Base-by-base conservation (phyloP, 495 filamentous ascomycete species). In the Penicillium bovifimosum region DNA sequence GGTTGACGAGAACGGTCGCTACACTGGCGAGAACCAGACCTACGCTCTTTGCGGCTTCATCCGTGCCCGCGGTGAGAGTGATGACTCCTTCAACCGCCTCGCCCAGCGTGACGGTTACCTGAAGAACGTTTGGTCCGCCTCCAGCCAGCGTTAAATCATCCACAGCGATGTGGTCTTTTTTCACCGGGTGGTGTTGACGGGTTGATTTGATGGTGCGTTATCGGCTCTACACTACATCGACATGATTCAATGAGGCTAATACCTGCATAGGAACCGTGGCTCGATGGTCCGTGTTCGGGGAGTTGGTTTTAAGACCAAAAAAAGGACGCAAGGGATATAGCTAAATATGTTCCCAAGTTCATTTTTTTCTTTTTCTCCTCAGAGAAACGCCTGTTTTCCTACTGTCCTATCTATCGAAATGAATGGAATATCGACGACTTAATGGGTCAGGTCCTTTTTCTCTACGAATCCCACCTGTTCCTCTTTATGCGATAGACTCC, bases 21-120 rank as follows among this genome's bases (percentile, higher is more conserved):
- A 96, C 81, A 93, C 90, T 57, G 90, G 90, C 67, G 93, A 97
- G 80, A 96, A 90, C 84, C 86, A 96, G 75, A 86, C 89, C 65
- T 96, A 95, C 70, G 95, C 93, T 58, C 85, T 99, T 45, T 96
- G 90, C 77, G 93, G 93, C 48, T 99, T 99, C 80, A 90, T 99
- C 60, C 82, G 93, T 63, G 87, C 91, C 56, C 96, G 96, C 85
- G 93, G 93, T 60, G 93, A 99, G 87, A 84, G 84, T 69, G 93
- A 99, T 71, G 95, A 99, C 80, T 83, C 86, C 61, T 71, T 99
- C 69, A 99, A 99, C 84, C 78, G 93, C 64, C 80, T 99, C 62
- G 81, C 91, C 55, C 93, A 99, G 85, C 82, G 85, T 64, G 93
- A 99, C 71, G 93, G 93, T 55, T 86, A 95, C 73, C 71, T 99